Conservation (phyloP, 306 rosid species). For the Prunus mongolica region DNA sequence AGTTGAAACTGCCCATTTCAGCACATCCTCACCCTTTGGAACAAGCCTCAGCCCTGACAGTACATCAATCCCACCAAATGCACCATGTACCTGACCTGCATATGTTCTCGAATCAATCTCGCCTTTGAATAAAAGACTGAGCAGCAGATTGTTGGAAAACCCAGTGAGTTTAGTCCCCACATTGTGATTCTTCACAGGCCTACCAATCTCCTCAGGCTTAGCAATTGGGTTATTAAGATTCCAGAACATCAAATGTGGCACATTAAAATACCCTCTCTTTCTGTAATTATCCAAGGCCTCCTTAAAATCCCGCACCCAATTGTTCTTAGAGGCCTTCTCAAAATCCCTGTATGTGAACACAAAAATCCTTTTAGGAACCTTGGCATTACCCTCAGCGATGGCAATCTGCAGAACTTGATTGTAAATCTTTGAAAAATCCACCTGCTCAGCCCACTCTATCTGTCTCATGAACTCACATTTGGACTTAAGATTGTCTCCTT, state of each 20-base stretch:
- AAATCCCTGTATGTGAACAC: too few relatives aligned
- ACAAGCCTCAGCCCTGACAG: too few relatives aligned
- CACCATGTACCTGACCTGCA: too few relatives aligned
- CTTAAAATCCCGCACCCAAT: background rate
- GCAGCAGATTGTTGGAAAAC: too few relatives aligned
- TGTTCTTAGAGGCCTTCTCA: background rate
- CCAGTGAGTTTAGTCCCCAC: too few relatives aligned
- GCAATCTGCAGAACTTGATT: background rate
- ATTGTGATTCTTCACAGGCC: background rate
- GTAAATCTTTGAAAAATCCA: background rate
- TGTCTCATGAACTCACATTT: background rate
- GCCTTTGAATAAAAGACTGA: too few relatives aligned
- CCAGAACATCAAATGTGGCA: background rate
- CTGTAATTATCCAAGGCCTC: constrained; percentile 1
- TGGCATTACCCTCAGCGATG: background rate
- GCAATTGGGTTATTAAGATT: background rate
- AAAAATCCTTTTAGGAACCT: background rate
- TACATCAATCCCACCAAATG: too few relatives aligned
- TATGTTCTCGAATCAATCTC: too few relatives aligned
- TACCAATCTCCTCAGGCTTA: background rate
- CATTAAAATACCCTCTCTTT: background rate
- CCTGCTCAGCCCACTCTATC: too few relatives aligned
- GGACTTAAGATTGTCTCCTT: background rate
- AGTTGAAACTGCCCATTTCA: too few relatives aligned
- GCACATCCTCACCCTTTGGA: too few relatives aligned